Evolutionary conservation across 257 asterid species (phyloP).

Genomic region (Fraxinus cuspidata): DNA sequence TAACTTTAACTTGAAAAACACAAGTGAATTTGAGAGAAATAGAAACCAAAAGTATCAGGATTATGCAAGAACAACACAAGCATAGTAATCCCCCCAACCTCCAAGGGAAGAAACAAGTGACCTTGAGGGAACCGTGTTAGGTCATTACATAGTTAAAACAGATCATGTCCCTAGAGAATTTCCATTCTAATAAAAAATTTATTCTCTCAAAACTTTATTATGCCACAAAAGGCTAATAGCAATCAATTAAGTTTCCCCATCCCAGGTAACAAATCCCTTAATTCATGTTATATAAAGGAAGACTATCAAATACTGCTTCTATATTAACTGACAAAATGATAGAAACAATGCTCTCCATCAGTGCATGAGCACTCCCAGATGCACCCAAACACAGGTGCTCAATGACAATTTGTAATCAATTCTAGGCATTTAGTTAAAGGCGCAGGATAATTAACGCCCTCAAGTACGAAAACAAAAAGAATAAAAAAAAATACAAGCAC

Average conservation of each 20-base stretch:
- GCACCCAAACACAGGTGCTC: background rate
- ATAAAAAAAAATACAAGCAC: background rate
- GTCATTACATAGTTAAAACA: constrained; percentile 18
- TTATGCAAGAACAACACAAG: constrained; percentile 12
- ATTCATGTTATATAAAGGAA: background rate
- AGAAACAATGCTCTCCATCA: background rate
- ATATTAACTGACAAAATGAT: background rate
- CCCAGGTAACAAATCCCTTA: background rate
- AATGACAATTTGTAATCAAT: background rate
- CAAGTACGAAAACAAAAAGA: background rate
- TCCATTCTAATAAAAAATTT: constrained; percentile 8
- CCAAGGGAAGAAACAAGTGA: constrained; percentile 15
- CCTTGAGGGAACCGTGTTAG: constrained; percentile 10
- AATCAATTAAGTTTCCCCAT: constrained; percentile 10
- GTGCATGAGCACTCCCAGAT: background rate
- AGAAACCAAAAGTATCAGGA: constrained; percentile 9
- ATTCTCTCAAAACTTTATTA: background rate
- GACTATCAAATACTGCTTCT: background rate
- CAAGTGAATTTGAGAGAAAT: background rate
- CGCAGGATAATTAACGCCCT: background rate
- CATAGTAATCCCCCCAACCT: constrained; percentile 12
- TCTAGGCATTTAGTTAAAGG: background rate
- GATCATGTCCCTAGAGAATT: background rate
- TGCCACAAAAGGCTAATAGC: constrained; percentile 18
- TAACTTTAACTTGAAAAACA: constrained; percentile 20